Base-by-base conservation (phyloP, 495 filamentous ascomycete species). In the Pyronema omphalodes region DNA sequence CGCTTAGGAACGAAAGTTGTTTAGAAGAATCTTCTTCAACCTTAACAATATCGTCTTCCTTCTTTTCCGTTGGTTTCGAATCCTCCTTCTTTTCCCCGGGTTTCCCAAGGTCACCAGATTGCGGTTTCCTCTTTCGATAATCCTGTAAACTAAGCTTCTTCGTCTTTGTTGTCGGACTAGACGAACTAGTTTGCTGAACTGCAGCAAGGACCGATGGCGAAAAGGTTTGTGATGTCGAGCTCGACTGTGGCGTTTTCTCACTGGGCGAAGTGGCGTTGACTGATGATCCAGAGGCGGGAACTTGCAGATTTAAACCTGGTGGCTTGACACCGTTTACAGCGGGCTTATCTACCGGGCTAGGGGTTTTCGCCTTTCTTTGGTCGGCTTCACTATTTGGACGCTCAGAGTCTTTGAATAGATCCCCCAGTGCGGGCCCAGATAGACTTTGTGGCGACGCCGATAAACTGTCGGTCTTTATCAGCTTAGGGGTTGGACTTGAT, bases 141-240 rank as follows among this genome's bases (percentile, higher is more conserved):
- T 84, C 82, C 64, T 80, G 80, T n/a, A 86, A 61, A 57, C 79
- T 87, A 37, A 87, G 59, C 60, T 80, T 81, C 70, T 85, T 87
- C 68, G 71, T 52, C n/a, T 40, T 52, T 14, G 35, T 43, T n/a
- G 17, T 52, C 7, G 50, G 50, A 41, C 50, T 52, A 34, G 50
- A 33, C 2, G 50, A 40, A 40, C 34, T 6, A 54, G 4, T 34
- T 45, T 15, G 1, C 14, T 17, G 9, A 9, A 54, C 36, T 15
- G 52, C 8, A 33, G 40, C 23, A n/a, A 54, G 11, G 19, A 54
- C 41, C 9, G 17, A 44, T 9, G 52, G 52, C 29, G 52, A 46
- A n/a, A 54, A 54, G 39, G 36, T 12, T 23, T 9, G 7, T 19
- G 34, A 14, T 15, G 35, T 41, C 9, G 37, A 44, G 15, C 8